Conservation (phyloP, 169 alveolate genomes). For the Theileria luwenshuni region DNA sequence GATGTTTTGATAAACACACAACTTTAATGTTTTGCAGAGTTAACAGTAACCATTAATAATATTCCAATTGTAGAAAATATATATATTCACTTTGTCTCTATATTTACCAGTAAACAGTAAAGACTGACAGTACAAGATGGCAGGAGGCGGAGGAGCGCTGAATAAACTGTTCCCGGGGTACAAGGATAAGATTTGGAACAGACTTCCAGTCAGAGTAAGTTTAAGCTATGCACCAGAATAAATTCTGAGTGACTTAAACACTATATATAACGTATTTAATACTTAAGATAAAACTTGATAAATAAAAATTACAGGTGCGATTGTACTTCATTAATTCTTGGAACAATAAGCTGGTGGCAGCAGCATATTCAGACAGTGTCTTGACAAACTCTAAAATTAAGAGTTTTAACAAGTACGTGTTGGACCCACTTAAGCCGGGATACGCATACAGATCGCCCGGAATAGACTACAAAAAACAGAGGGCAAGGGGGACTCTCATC, state of each 20-base stretch:
- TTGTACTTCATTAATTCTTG: constrained; percentile 73
- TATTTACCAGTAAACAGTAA: too few relatives aligned
- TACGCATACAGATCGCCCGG: constrained; percentile 75
- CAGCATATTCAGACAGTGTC: constrained; percentile 68
- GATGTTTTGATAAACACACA: neutral
- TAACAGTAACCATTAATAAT: too few relatives aligned
- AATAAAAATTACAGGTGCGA: constrained; percentile 37
- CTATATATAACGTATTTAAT: neutral
- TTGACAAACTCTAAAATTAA: constrained; percentile 72
- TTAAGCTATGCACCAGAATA: too few relatives aligned
- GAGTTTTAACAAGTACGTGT: constrained; percentile 69
- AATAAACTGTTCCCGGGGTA: constrained; percentile 86
- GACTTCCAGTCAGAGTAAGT: constrained; percentile 80
- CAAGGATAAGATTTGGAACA: constrained; percentile 84
- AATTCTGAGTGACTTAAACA: neutral
- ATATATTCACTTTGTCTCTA: too few relatives aligned
- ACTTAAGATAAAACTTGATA: neutral
- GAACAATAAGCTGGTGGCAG: constrained; percentile 74
- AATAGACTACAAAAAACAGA: constrained; percentile 83
- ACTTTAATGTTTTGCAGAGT: neutral
- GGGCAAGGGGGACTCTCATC: constrained; percentile 82
- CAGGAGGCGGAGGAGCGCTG: constrained; percentile 86
- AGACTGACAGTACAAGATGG: too few relatives aligned
- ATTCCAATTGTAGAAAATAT: too few relatives aligned
- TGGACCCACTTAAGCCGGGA: constrained; percentile 79